Evolutionary conservation across 768 basidiomycete species (phyloP).

Genomic region (Mrakia hoshinonis): DNA sequence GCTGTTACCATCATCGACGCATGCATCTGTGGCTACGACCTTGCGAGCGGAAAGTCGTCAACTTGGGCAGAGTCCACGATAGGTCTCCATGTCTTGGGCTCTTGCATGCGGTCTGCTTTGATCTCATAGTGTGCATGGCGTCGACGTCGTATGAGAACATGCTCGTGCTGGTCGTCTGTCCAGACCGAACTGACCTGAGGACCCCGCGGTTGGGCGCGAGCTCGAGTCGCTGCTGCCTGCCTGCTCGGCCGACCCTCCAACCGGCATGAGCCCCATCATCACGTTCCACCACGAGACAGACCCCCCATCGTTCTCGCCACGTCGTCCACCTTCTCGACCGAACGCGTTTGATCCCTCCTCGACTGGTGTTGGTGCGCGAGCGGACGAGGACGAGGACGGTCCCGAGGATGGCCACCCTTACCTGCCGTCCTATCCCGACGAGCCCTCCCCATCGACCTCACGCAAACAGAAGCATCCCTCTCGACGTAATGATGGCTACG

Average conservation of each 20-base stretch:
- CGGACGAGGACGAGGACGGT: background rate
- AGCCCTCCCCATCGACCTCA: background rate
- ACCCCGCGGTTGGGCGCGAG: background rate
- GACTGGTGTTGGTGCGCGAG: too few relatives aligned
- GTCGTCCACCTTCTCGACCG: background rate
- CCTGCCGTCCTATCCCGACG: background rate
- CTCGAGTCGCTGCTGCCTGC: constrained; percentile 1
- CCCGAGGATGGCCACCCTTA: background rate
- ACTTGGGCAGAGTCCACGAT: too few relatives aligned
- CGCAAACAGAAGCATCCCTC: background rate
- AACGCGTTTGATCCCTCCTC: background rate
- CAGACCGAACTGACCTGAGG: too few relatives aligned
- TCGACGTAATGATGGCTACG: background rate
- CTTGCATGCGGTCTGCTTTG: too few relatives aligned
- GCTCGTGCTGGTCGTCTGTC: too few relatives aligned
- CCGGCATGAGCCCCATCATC: constrained; percentile 28
- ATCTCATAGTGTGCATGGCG: too few relatives aligned
- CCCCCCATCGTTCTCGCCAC: constrained; percentile 6
- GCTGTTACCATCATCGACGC: too few relatives aligned
- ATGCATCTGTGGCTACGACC: too few relatives aligned
- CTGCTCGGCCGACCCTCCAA: background rate
- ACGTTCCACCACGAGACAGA: constrained; percentile 13
- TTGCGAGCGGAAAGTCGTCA: too few relatives aligned
- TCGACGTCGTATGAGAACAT: too few relatives aligned
- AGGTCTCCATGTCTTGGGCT: too few relatives aligned